Base-by-base conservation (phyloP, 1,284 basidiomycete species). In the Wallemia hederae region DNA sequence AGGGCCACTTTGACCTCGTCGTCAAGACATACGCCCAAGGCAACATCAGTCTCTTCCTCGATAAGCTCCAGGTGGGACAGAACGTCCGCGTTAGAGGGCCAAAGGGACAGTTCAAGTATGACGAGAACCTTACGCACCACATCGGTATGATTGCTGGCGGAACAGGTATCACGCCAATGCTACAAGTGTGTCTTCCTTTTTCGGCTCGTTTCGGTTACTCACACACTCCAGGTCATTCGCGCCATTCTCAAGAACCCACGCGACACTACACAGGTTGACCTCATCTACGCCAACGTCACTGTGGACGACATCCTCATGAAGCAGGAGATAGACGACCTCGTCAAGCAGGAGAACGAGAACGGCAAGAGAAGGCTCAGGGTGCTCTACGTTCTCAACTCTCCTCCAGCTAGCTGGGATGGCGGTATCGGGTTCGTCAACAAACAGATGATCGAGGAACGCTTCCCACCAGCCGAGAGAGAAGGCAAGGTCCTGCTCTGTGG, bases 251-350 rank as follows among this genome's bases (percentile, higher is more conserved):
- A 86, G 72, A 86, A 92, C 74, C 80, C 85, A 5, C 69, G 72
- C 58, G 92, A 97, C 76, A 76, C 72, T 65, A 97, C 92, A 29
- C 79, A 78, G 68, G 72, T 90, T 66, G 78, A 74, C 63, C 78
- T 98, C 65, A 86, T 98, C 70, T 98, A 97, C 72, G 92, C 94
- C 66, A 98, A 98, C 72, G 89, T 96, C 97, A 60, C 78, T 97
- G 66, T 84, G 80, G 69, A 76, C 22, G 39, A 49, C 39, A 49
- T 49, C 19, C 39, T 49, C 39, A 49, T 49, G 39, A 49, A 49
- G 39, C 11, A 81, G 62, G 89, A 96, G 70, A 78, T 92, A 60
- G 87, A 91, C 69, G 75, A 78, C 63, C 80, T 97, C 27, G 80
- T 78, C 15, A 73, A 76, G 60, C 75, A 76, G 65, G 76, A 92